Evolutionary conservation across 2,329 filamentous ascomycete species (phyloP), one percentile per base, ranked within the genome.

Genomic region (Bisporella sp.): DNA sequence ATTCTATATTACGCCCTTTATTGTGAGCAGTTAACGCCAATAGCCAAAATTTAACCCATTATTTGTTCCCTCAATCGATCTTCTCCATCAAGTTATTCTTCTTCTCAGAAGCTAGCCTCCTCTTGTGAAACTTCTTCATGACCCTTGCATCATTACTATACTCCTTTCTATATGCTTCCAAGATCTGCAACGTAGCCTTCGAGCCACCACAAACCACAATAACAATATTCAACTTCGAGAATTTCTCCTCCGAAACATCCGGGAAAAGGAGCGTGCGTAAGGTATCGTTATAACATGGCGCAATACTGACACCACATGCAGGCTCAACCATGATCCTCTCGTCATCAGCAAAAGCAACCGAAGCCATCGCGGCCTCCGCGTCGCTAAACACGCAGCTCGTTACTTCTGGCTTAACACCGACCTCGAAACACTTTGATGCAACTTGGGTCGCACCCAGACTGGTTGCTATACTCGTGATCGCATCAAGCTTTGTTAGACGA

Each of bases 151-250:
- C 53, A 12, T 40, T 50, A 11, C 64, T 62, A 56, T 74, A 64
- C 55, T 65, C 63, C 57, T 74, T 69, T 55, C 73, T 71, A 65
- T 84, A 89, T 50, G 70, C 72, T 47, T 73, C 71, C 47, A 89
- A 69, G 62, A 83, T 76, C 35, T 78, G 75, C 52, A 85, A 65
- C 2, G 78, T 81, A 35, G 88, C 77, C 64, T 82, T 82, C 28
- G 77, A 83, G 4, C 87, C 87, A 42, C 92, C 92, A 63, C 92
- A 97, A 5, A 96, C 82, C 29, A 95, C 75, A 48, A 96, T 73
- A 1, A 96, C 89, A 5, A 96, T 78, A 57, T 87, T 88, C 64
- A 82, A 85, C 51, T 77, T 71, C 0, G 73, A 71, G 68, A 77
- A 83, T 55, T 89, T 76, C 33, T 77, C 76, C 60, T 0, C 84